Conservation (phyloP, 345 rosid species). For the Moringa oleifera region DNA sequence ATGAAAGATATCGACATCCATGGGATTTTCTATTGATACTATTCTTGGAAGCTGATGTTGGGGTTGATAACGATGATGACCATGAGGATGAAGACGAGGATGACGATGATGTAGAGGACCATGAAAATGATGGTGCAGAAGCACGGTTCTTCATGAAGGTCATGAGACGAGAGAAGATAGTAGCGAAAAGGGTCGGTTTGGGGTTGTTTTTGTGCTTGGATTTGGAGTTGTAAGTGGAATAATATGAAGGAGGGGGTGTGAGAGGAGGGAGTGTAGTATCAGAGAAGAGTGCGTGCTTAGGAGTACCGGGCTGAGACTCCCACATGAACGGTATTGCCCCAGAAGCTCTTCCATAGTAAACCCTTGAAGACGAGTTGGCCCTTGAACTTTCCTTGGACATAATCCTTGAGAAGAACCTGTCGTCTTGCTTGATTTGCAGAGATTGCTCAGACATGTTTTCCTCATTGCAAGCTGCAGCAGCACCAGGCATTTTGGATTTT, state of each 20-base stretch:
- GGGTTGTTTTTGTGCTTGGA: conserved; percentile 16
- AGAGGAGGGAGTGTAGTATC: conserved; percentile 40
- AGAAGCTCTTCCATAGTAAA: conserved; percentile 66
- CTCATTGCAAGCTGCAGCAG: neutral
- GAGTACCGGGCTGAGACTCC: conserved; percentile 91
- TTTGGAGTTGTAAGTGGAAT: conserved; percentile 22
- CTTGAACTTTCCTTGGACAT: conserved; percentile 57
- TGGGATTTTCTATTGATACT: neutral
- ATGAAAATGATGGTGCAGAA: conserved; percentile 35
- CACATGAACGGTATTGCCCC: conserved; percentile 64
- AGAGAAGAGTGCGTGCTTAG: conserved; percentile 36
- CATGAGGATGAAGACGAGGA: conserved; percentile 36
- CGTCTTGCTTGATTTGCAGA: conserved; percentile 32
- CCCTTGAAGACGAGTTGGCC: conserved; percentile 56
- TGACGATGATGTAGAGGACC: conserved; percentile 35
- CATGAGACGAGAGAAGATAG: conserved; percentile 11
- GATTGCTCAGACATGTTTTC: conserved; percentile 1
- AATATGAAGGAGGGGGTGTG: conserved; percentile 54
- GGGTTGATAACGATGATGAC: conserved; percentile 23
- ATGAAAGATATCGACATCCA: conserved; percentile 15
- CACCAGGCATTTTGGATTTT: conserved; percentile 19
- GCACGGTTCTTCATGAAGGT: neutral
- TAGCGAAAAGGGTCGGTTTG: conserved; percentile 19
- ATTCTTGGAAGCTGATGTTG: conserved; percentile 1
- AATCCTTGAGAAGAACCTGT: conserved; percentile 48